Evolutionary conservation across 306 rosid species (phyloP).

Genomic region (Cicer judaicum): DNA sequence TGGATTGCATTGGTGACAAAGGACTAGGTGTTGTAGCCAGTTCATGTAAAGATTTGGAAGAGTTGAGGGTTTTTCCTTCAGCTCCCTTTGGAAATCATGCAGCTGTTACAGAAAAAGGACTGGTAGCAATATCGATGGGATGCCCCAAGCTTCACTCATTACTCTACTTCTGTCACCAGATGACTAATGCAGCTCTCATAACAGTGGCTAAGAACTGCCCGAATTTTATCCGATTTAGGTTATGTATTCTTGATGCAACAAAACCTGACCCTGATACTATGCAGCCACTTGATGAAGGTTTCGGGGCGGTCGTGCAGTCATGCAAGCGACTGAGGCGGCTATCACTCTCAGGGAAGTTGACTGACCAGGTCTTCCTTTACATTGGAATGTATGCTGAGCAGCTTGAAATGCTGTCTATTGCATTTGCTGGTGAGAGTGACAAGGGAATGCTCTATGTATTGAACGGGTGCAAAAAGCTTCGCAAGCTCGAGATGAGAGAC

Average conservation of each 20-base stretch:
- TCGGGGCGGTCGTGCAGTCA: constrained; percentile 93
- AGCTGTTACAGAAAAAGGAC: constrained; percentile 81
- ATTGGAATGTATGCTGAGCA: constrained; percentile 92
- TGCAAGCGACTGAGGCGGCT: constrained; percentile 79
- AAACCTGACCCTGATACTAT: constrained; percentile 73
- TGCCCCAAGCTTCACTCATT: constrained; percentile 88
- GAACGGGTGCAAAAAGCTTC: constrained; percentile 94
- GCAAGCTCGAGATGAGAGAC: constrained; percentile 91
- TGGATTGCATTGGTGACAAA: constrained; percentile 85
- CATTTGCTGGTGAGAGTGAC: constrained; percentile 90
- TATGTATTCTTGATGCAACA: constrained; percentile 73
- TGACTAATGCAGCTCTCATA: constrained; percentile 94
- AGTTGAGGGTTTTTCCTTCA: constrained; percentile 89
- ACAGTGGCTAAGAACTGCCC: constrained; percentile 92
- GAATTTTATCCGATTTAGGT: constrained; percentile 79
- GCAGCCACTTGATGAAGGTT: constrained; percentile 91
- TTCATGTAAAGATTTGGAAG: constrained; percentile 82
- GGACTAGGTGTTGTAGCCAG: constrained; percentile 80
- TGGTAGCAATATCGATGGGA: constrained; percentile 80
- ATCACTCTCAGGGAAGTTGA: constrained; percentile 75
- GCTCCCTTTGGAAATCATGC: constrained; percentile 57
- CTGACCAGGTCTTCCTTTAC: constrained; percentile 82
- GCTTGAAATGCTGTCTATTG: constrained; percentile 88
- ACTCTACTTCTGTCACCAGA: constrained; percentile 89
- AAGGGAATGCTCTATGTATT: constrained; percentile 87